Evolutionary conservation across 23 red algal genomes (phyloP), one percentile per base, ranked within the genome.

Genomic region (Gracilaria domingensis): DNA sequence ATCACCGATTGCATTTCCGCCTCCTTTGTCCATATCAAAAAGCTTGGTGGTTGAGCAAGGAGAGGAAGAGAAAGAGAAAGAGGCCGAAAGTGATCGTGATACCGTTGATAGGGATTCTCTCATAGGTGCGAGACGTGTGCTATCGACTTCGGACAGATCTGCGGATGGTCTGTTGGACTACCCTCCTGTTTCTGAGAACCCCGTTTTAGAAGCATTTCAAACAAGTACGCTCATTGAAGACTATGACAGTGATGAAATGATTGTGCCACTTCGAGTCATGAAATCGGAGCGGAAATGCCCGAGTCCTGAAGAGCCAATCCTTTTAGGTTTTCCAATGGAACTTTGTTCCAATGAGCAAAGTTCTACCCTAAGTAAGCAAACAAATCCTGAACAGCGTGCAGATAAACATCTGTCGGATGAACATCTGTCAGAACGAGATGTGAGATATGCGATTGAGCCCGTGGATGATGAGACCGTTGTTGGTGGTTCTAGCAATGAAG

Each of bases 241-340:
- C 51, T 87, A 73, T 71, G 84, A 87, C 66, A 87, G 84, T 24
- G 69, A 57, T 36, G 42, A 87, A 48, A 87, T 87, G 84, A 74
- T 77, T 50, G 48, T 71, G 8, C 50, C 66, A 4, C 64, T 82
- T 11, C 65, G 40, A 49, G 36, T 20, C 8, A 47, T 75, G 44
- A 57, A 55, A 55, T 76, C 84, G 17, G 51, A 75, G 13, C 61
- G 54, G 30, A 47, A 32, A 24, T 14, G 28, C 18, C 26, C 66
- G 6, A 75, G 21, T 13, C 26, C 33, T 32, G 48, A 75, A 57
- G 29, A 51, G 51, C 34, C 33, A 29, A 57, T 40, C 50, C 58
- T 47, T 40, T 34, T 65, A 35, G n/a, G n/a, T n/a, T n/a, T n/a
- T n/a, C n/a, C n/a, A n/a, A n/a, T n/a, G n/a, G 58, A 85, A 61